Conservation (phyloP, 1,139 yeast species). For the Saccharomycopsis crataegensis region DNA sequence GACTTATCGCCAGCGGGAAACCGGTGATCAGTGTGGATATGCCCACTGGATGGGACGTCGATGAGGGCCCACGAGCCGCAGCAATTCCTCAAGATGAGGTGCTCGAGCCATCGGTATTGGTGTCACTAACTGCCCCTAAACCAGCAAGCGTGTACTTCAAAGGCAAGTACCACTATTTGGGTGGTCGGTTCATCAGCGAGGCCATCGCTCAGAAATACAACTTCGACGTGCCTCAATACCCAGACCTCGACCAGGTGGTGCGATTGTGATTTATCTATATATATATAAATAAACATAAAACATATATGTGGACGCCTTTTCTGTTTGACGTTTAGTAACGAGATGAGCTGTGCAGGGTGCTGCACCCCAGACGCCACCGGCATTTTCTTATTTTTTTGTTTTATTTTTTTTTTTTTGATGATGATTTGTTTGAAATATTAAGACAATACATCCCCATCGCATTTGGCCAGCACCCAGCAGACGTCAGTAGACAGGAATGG, state of each 20-base stretch:
- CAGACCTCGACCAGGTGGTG: conserved; percentile 43
- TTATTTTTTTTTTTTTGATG: background rate
- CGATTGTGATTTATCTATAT: too few species aligned
- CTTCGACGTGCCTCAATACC: conserved; percentile 52
- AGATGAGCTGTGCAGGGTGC: too few species aligned
- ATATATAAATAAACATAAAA: too few species aligned
- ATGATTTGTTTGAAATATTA: too few species aligned
- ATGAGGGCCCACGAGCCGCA: conserved; percentile 53
- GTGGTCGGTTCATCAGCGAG: conserved; percentile 75
- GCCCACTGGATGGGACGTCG: conserved; percentile 98
- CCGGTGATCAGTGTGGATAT: conserved; percentile 81
- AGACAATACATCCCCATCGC: background rate
- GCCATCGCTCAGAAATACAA: conserved; percentile 66
- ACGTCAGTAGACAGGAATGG: background rate
- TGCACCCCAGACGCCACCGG: too few species aligned
- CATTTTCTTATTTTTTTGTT: background rate
- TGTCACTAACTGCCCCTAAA: conserved; percentile 90
- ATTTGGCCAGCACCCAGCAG: background rate
- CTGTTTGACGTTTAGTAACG: background rate
- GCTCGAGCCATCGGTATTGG: conserved; percentile 53
- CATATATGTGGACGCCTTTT: too few species aligned
- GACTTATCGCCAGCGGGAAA: conserved; percentile 32
- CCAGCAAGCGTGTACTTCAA: conserved; percentile 61
- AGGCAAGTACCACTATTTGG: conserved; percentile 60
- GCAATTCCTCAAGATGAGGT: conserved; percentile 31